Evolutionary conservation across 345 rosid genomes (phyloP).

Genomic region (Pugionium dolabratum): DNA sequence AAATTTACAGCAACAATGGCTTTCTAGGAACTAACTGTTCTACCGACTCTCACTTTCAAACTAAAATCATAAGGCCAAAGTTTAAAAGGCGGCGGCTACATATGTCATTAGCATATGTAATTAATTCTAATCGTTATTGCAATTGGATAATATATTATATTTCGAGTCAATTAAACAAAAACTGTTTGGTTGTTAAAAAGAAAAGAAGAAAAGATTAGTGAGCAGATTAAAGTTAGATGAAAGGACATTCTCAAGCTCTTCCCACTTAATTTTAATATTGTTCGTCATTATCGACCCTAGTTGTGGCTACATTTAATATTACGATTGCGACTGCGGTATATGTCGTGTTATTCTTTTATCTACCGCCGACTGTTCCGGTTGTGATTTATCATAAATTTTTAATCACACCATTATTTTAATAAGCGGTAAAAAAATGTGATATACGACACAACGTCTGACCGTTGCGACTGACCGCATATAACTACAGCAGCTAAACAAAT

Average conservation of each 20-base stretch:
- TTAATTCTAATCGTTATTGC: conserved; percentile 21
- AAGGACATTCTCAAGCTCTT: conserved; percentile 37
- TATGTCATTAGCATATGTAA: conserved; percentile 34
- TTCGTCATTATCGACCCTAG: too few species aligned
- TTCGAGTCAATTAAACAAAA: conserved; percentile 7
- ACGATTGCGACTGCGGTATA: too few species aligned
- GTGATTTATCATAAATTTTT: too few species aligned
- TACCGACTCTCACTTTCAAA: conserved; percentile 35
- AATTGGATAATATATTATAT: conserved; percentile 24
- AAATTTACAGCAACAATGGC: conserved; percentile 23
- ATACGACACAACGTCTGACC: too few species aligned
- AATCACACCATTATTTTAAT: too few species aligned
- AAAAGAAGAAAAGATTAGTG: conserved; percentile 17
- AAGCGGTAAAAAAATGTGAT: too few species aligned
- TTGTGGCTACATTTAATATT: too few species aligned
- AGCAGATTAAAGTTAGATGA: conserved; percentile 44
- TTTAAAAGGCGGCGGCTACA: conserved; percentile 40
- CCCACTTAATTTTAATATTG: background rate
- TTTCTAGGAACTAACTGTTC: conserved; percentile 23
- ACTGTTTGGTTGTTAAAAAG: too few species aligned
- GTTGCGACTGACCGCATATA: too few species aligned
- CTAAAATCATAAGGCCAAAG: conserved; percentile 41
- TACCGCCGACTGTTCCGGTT: too few species aligned
- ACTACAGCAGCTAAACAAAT: too few species aligned
- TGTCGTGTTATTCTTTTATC: too few species aligned